Evolutionary conservation across 2,329 filamentous ascomycete genomes (phyloP), one percentile per base, ranked within the genome.

Genomic region (Diaporthe vexans): DNA sequence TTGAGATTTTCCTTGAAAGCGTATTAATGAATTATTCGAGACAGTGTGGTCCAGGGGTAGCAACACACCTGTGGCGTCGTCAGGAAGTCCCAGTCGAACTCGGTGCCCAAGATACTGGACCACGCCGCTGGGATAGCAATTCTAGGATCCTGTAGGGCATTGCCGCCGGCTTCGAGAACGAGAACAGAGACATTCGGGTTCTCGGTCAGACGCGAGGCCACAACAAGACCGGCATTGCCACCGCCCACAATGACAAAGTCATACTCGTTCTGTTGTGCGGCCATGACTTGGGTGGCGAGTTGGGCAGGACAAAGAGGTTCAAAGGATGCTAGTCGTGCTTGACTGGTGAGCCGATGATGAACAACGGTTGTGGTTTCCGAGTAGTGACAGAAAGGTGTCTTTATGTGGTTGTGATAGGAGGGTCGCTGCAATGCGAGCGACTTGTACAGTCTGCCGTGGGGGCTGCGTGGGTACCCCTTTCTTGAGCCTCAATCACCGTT

Each of bases 171-270:
- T 37, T 72, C 57, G 6, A 72, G 46, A 9, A 61, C 69, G 2
- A 71, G 54, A 1, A 71, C 54, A 24, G 69, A 71, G 6, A 51
- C 29, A 11, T 61, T 15, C 17, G 69, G 54, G 21, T 71, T 58
- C 21, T 71, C 69, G n/a, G 56, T 71, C 70, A 63, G 9, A 13
- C 70, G 57, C 29, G 57, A 46, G 13, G 70, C 70, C 56, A 72
- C 70, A 4, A 56, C 57, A 8, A 72, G 70, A 19, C 57, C 70
- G 7, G 70, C 57, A 29, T 46, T 61, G n/a, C 70, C 57, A n/a
- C 70, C 57, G 29, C 70, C 70, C 2, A 63, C 57, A 24, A 72
- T 15, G 8, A 72, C 13, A 8, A 54, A 63, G 33, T 56, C 70
- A 29, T 56, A 61, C 43, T 54, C 43, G 9, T 10, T 43, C 65